These are phyloP conservation scores for Penicillium polonicum DNA, from an alignment of 2,329 filamentous ascomycete genomes.

Conservation along the genomic window DNA sequence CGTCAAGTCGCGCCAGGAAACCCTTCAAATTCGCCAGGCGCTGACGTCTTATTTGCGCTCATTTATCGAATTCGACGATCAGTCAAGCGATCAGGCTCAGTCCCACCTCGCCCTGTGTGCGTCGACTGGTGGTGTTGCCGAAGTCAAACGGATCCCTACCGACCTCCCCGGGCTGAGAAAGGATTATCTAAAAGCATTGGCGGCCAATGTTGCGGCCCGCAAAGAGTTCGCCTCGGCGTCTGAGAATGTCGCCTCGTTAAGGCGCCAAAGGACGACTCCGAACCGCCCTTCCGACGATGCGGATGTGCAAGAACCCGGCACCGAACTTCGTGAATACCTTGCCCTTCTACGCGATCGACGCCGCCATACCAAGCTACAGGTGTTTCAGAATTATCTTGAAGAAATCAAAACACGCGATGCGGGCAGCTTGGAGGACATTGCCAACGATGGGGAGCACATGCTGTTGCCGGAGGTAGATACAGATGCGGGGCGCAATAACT, in stretches of 20 bases:
- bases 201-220: slow-evolving; percentile 43
- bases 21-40: slow-evolving; percentile 40
- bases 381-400: slow-evolving; percentile 48
- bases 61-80: slow-evolving; percentile 35
- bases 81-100: slow-evolving; percentile 20
- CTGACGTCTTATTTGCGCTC: slow-evolving; percentile 41
- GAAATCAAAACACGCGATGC: slow-evolving; percentile 37
- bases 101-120: slow-evolving; percentile 39
- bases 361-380: slow-evolving; percentile 46
- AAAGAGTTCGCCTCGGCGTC: slow-evolving; percentile 38
- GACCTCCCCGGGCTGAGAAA: slow-evolving; percentile 46
- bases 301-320: slow-evolving; percentile 20
- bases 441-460: slow-evolving; percentile 16
- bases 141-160: slow-evolving; percentile 37
- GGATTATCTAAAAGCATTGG: slow-evolving; percentile 48
- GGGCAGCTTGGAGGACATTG: slow-evolving; percentile 23
- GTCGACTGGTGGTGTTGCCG: slow-evolving; percentile 32
- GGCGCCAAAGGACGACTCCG: slow-evolving; percentile 22
- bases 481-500: slow-evolving; percentile 8
- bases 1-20: slow-evolving; percentile 40
- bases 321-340: slow-evolving; percentile 43
- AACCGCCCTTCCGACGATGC: slow-evolving; percentile 20
- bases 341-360: slow-evolving; percentile 47
- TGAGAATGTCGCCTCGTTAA: slow-evolving; percentile 33
- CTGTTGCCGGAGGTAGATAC: slow-evolving; percentile 20